Evolutionary conservation across 164 flowering plant species (phyloP).

Genomic region (Macadamia tetraphylla): DNA sequence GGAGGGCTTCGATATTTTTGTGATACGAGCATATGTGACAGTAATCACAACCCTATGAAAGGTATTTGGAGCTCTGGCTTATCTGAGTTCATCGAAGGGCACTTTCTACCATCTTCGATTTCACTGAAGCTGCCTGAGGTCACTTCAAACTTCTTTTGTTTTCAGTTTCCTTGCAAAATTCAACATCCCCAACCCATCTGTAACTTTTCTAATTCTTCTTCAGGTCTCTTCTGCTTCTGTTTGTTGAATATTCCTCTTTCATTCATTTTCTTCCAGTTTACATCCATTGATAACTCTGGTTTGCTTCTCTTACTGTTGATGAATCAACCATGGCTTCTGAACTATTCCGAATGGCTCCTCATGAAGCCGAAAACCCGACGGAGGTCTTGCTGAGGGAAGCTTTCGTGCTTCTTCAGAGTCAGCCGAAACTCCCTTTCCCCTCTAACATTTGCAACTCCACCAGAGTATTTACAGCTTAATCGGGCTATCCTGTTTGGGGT

Average conservation of each 20-base stretch:
- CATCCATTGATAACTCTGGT: not conserved
- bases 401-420: slow-evolving; percentile 28
- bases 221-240: not conserved
- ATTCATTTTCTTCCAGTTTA: too few relatives aligned
- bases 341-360: slow-evolving; percentile 23
- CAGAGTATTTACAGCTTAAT: slow-evolving; percentile 51
- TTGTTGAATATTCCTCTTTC: not conserved
- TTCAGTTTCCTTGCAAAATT: too few relatives aligned
- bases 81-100: too few relatives aligned
- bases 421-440: slow-evolving; percentile 44
- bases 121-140: not conserved
- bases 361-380: slow-evolving; percentile 38
- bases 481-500: slow-evolving; percentile 57
- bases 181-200: not conserved
- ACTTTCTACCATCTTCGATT: too few relatives aligned
- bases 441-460: slow-evolving; percentile 34
- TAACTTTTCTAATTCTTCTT: not conserved
- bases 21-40: too few relatives aligned
- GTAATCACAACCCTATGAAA: too few relatives aligned
- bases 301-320: not conserved
- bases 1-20: too few relatives aligned
- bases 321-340: slow-evolving; percentile 28
- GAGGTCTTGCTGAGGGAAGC: slow-evolving; percentile 38
- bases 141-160: not conserved
- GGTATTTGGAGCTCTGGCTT: too few relatives aligned